Percentiles rank a stretch among this genome's conserved stretches.
phyloP scores from a whole-genome alignment of 192 early-diverging fungal genomes.

The Oehlia diaphana region DNA sequence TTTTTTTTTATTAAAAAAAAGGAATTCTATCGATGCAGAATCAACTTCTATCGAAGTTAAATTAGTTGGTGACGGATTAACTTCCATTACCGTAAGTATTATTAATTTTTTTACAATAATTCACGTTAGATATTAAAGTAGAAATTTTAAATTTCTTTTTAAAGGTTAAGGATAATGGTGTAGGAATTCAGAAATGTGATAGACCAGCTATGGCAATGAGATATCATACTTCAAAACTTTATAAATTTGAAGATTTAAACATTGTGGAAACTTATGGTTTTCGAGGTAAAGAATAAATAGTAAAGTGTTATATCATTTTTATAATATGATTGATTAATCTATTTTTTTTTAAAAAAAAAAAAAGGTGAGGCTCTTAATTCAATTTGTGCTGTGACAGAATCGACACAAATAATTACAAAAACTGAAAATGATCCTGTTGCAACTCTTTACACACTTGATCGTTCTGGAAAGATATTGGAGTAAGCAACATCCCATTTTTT shows the following conservation, averaged over 20 bases:
- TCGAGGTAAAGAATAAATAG: conserved; percentile 27
- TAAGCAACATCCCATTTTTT: conserved; percentile 4
- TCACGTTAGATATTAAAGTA: no score
- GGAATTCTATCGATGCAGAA: conserved; percentile 44
- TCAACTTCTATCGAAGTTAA: conserved; percentile 39
- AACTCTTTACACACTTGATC: conserved; percentile 37
- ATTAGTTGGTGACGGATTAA: conserved; percentile 37
- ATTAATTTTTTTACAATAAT: no score
- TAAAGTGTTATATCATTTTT: neutral
- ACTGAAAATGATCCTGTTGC: conserved; percentile 34
- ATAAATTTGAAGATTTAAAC: conserved; percentile 33
- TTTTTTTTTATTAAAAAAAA: conserved; percentile 1
- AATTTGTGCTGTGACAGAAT: conserved; percentile 36
- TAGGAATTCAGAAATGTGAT: conserved; percentile 38
- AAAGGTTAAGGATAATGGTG: conserved; percentile 43
- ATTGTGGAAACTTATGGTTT: conserved; percentile 41
- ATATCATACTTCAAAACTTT: conserved; percentile 43
- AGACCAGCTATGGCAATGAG: conserved; percentile 36
- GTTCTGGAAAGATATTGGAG: conserved; percentile 31
- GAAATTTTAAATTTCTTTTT: no score
- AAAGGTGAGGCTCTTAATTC: conserved; percentile 43
- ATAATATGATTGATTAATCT: no score
- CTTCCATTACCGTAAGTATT: conserved; percentile 35
- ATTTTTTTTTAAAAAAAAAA: neutral
- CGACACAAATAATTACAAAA: conserved; percentile 36